A percentile compares a stretch with the other conserved stretches of the same genome.
These are phyloP conservation scores for Vigna hirtella DNA, from an alignment of 306 rosid species.

Conservation along the genomic window DNA sequence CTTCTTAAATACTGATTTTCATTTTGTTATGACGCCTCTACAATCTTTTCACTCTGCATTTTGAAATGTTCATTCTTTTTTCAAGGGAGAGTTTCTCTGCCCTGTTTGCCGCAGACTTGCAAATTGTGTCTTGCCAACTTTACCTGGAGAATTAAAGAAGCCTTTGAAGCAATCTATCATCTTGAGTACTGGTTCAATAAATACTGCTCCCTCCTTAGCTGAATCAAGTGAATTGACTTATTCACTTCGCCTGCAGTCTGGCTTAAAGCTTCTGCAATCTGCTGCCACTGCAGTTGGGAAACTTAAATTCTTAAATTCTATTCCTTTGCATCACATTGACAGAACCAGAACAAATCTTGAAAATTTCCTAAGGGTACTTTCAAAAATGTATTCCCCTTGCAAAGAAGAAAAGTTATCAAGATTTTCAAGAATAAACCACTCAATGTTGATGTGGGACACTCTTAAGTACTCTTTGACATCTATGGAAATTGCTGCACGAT, in stretches of 20 bases:
- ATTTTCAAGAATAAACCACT: conserved; percentile 65
- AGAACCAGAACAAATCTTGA: conserved; percentile 64
- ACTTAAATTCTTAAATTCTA: conserved; percentile 58
- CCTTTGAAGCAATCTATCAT: conserved; percentile 55
- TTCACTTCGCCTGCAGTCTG: conserved; percentile 65
- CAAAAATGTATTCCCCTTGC: conserved; percentile 77
- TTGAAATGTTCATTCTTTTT: conserved; percentile 8
- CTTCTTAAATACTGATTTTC: background rate
- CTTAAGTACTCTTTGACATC: conserved; percentile 85
- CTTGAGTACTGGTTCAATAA: conserved; percentile 49
- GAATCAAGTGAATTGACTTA: conserved; percentile 49
- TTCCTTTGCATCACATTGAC: conserved; percentile 57
- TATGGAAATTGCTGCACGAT: conserved; percentile 90
- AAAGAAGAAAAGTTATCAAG: conserved; percentile 64
- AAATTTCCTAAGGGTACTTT: conserved; percentile 62
- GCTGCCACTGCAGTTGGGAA: conserved; percentile 71
- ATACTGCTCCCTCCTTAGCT: conserved; percentile 44
- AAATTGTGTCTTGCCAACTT: conserved; percentile 83
- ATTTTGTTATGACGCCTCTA: conserved; percentile 24
- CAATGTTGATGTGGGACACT: conserved; percentile 94
- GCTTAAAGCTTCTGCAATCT: conserved; percentile 70
- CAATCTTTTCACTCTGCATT: conserved; percentile 25
- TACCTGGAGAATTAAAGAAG: conserved; percentile 61
- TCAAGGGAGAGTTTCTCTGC: conserved; percentile 95
- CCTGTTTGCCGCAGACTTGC: conserved; percentile 98